Conservation (phyloP, 140 eudicot genomes). For the Cichorium intybus region DNA sequence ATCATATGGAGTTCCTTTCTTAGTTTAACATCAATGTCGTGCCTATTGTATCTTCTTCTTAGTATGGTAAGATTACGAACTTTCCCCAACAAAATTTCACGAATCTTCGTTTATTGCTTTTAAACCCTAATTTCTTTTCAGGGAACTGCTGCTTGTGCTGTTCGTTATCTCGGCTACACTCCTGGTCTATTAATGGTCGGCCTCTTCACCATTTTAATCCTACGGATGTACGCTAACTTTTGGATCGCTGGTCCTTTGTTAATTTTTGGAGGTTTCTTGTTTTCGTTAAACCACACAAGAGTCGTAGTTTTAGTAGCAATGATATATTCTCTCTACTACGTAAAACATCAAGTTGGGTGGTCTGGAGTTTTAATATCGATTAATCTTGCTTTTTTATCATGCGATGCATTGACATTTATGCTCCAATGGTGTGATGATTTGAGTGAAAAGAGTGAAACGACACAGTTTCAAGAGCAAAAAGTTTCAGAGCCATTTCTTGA, state of each 20-base stretch:
- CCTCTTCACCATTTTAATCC: slow-evolving; percentile 66
- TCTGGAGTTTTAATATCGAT: slow-evolving; percentile 69
- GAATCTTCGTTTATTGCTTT: not conserved
- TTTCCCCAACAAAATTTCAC: not conserved
- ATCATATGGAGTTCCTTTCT: slow-evolving; percentile 94
- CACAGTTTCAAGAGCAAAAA: slow-evolving; percentile 77
- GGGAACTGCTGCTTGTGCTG: slow-evolving; percentile 86
- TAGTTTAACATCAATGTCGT: slow-evolving; percentile 85
- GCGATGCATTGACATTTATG: slow-evolving; percentile 60
- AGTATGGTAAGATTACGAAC: slow-evolving; percentile 60
- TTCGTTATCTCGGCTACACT: slow-evolving; percentile 85
- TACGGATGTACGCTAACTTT: slow-evolving; percentile 95
- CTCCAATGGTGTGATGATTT: slow-evolving; percentile 82
- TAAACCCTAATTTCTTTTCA: slow-evolving; percentile 29
- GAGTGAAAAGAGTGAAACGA: slow-evolving; percentile 65
- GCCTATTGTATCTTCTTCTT: slow-evolving; percentile 70
- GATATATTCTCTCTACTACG: slow-evolving; percentile 63
- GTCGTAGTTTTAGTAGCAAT: slow-evolving; percentile 82
- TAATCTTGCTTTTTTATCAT: slow-evolving; percentile 78
- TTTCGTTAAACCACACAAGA: slow-evolving; percentile 84
- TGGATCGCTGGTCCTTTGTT: slow-evolving; percentile 87
- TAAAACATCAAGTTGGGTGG: slow-evolving; percentile 84
- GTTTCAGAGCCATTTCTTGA: slow-evolving; percentile 54
- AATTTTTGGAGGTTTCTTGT: slow-evolving; percentile 81
- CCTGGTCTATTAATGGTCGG: slow-evolving; percentile 94